Evolutionary conservation across 306 rosid genomes (phyloP).

Genomic region (Quercus agrifolia): DNA sequence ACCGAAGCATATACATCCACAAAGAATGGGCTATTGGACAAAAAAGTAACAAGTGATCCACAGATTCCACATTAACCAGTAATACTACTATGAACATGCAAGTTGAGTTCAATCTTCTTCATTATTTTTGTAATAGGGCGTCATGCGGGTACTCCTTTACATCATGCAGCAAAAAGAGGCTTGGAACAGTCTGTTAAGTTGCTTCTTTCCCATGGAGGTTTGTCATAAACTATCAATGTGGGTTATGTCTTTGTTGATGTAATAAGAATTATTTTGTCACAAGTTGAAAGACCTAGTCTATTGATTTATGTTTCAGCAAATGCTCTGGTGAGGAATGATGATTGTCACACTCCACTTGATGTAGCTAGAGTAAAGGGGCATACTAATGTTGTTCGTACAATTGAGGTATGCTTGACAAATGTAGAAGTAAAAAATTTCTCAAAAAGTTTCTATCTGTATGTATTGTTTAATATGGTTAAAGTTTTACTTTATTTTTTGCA

Average conservation of each 20-base stretch:
- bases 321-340: conserved; percentile 24
- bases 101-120: neutral
- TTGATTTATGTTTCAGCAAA: conserved; percentile 13
- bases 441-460: neutral
- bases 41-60: no score
- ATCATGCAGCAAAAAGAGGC: conserved; percentile 22
- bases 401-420: conserved; percentile 16
- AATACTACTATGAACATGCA: neutral
- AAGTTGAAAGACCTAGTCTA: neutral
- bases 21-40: no score
- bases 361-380: conserved; percentile 17
- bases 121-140: conserved; percentile 4
- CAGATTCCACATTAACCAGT: neutral
- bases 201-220: conserved; percentile 26
- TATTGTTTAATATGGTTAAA: neutral
- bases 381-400: conserved; percentile 12
- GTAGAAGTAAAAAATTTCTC: neutral
- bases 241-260: neutral
- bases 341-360: conserved; percentile 25
- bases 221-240: neutral
- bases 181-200: conserved; percentile 5
- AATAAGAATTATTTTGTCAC: neutral
- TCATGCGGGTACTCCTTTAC: conserved; percentile 28
- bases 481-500: neutral
- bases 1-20: no score